Base-by-base conservation (phyloP, 202 grass and related monocot species). In the Elaeis oleifera region DNA sequence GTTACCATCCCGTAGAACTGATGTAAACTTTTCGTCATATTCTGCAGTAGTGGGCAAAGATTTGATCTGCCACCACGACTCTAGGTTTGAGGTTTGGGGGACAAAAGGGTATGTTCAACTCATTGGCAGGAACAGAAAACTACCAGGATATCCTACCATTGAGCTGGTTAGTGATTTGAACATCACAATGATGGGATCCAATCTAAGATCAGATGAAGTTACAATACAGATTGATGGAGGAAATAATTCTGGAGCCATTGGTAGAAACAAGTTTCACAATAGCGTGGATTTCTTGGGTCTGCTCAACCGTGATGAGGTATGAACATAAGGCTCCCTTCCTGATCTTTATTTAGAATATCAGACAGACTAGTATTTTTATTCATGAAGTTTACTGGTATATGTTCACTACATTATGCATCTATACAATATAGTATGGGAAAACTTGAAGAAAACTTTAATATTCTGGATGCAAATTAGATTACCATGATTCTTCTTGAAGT, bases 21-120 rank as follows among this genome's bases (percentile, higher is more conserved):
- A 91, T 69, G 79, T 97, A 52, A 91, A 97, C 64, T 97, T 97
- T 64, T 97, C 92, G 16, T 61, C 29, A 13, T 97, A 91, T 81
- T 97, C 92, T 50, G 63, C 62, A 8, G 88, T 97, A 5, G 8
- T 76, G 67, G 87, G 74, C 57, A 97, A 91, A 63, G 79, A 91
- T 74, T 86, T 97, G 77, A 80, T 86, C 23, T 97, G 92, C 65
- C 81, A 83, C 73, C 75, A 80, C 24, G 92, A 97, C 60, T 63
- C 92, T 23, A 84, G 84, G 52, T 97, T 89, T 56, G 84, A 97
- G 51, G 68, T 91, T 70, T 97, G 92, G 92, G 82, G 78, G 27
- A 89, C 63, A 1, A 97, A 83, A 80, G 92, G 87, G 26, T 90
- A 90, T 65, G 70, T 86, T 65, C 81, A 96, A 71, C 74, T 60